Base-by-base conservation (phyloP, 78 protist species). In the Anaeramoeba ignava region DNA sequence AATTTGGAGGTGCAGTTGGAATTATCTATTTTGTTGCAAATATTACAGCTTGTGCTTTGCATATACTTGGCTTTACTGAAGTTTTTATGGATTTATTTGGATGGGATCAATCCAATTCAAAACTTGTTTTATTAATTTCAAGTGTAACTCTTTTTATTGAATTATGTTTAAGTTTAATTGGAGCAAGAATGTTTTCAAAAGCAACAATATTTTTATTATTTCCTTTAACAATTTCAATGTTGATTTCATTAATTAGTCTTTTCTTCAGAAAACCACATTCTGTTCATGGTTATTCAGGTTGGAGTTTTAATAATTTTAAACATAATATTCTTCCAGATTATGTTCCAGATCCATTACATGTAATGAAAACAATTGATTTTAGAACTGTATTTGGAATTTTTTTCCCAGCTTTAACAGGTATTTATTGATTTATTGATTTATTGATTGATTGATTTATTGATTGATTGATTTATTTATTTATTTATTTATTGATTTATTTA, bases 391-490 rank as follows among this genome's bases (percentile, higher is more conserved):
- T 92, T 42, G 90, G 84, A n/a, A 39, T 94, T 33, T 83, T 92
- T 39, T 94, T 92, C 81, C 96, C 96, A 0, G 91, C 93, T 38
- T 86, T 88, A 37, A 85, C n/a, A n/a, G n/a, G n/a, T n/a, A n/a
- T n/a, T n/a, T n/a, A n/a, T n/a, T n/a, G n/a, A n/a, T n/a, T n/a
- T n/a, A n/a, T n/a, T n/a, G n/a, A n/a, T n/a, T n/a, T n/a, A n/a
- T n/a, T n/a, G n/a, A n/a, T n/a, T n/a, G n/a, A n/a, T n/a, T n/a
- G n/a, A n/a, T n/a, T n/a, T n/a, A n/a, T n/a, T n/a, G n/a, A n/a
- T n/a, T n/a, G n/a, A n/a, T n/a, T n/a, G n/a, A n/a, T n/a, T n/a
- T n/a, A n/a, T n/a, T n/a, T n/a, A n/a, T n/a, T n/a, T n/a, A n/a
- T n/a, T n/a, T n/a, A n/a, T n/a, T n/a, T n/a, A n/a, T n/a, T n/a